Evolutionary conservation across 805 yeast genomes (phyloP), one percentile per base, ranked within the genome.

Genomic region (Yarrowia keelungensis): DNA sequence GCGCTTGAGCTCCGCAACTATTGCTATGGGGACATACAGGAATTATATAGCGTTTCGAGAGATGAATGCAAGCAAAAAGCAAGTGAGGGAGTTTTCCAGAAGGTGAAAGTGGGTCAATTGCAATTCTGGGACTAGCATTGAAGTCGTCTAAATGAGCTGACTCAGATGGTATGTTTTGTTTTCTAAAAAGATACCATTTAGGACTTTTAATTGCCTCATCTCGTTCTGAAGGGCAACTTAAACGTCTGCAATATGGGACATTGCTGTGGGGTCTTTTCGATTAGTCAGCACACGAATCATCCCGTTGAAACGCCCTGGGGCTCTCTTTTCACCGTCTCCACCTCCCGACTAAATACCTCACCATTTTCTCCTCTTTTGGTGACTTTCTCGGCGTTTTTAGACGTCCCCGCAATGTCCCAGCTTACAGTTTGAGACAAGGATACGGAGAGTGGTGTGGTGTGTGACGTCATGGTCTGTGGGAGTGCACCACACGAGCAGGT

Each of bases 391-490:
- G 50, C 8, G 7, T 11, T 46, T 9, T 12, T 22, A 16, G 46
- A 16, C 50, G n/a, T 12, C 50, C 50, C 50, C 50, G 50, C 50
- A 46, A 22, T 12, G 26, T 22, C 11, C 9, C 49, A 5, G 12
- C 7, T 46, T 46, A 46, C 35, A 7, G 50, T 46, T 46, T 46
- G 50, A 46, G 50, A 46, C 50, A 46, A 11, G 35, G 15, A 11
- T 22, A 16, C 14, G 47, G 32, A 26, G 32, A 45, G 14, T 16
- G 47, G 26, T 15, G 19, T 42, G 22, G 16, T 42, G n/a, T 9
- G 11, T 46, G 50, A 46, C 50, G 50, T 46, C 50, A 46, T 14
- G 19, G 19, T 10, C 11, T 19, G 8, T 9, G 8, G 15, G 26
- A 22, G 12, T 14, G 50, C 50, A 46, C 49, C 47, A 45, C 26